Conservation (phyloP, 2,329 filamentous ascomycete species). For the Colletotrichum kahawae region DNA sequence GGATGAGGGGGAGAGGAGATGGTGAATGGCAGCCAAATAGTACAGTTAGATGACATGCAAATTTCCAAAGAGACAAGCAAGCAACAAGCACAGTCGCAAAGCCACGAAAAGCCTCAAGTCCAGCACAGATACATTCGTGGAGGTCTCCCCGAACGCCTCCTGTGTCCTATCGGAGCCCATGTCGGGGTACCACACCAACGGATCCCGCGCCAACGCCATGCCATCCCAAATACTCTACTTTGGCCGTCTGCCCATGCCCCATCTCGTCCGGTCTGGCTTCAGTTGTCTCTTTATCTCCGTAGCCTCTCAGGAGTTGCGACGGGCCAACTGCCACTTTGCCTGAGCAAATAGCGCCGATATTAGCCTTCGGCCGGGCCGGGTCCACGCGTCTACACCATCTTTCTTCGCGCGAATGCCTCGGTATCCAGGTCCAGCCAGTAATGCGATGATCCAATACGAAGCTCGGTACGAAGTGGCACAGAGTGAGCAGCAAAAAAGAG, state of each 20-base stretch:
- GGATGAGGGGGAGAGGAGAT: not conserved
- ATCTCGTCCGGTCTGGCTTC: not conserved
- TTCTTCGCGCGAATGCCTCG: not conserved
- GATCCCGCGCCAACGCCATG: not conserved
- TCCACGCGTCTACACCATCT: not conserved
- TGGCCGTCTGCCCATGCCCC: not conserved
- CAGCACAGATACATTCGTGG: not conserved
- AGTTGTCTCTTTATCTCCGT: not conserved
- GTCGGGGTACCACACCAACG: not conserved
- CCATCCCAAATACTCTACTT: not conserved
- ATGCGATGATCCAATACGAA: not conserved
- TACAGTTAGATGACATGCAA: not conserved
- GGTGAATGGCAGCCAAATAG: not conserved
- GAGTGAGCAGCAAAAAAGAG: not conserved
- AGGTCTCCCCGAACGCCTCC: not conserved
- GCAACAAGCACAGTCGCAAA: not conserved
- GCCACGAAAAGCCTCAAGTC: not conserved
- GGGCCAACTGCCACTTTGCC: not conserved
- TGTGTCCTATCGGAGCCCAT: not conserved
- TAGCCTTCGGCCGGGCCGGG: conserved; percentile 13
- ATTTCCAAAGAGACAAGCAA: not conserved
- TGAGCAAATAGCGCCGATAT: not conserved
- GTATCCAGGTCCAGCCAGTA: not conserved
- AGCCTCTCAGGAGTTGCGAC: not conserved
- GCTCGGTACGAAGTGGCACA: not conserved